Percentiles rank a stretch among this genome's conserved stretches.
Conservation (phyloP, 1,284 basidiomycete genomes). For the Pseudozyma hubeiensis region DNA sequence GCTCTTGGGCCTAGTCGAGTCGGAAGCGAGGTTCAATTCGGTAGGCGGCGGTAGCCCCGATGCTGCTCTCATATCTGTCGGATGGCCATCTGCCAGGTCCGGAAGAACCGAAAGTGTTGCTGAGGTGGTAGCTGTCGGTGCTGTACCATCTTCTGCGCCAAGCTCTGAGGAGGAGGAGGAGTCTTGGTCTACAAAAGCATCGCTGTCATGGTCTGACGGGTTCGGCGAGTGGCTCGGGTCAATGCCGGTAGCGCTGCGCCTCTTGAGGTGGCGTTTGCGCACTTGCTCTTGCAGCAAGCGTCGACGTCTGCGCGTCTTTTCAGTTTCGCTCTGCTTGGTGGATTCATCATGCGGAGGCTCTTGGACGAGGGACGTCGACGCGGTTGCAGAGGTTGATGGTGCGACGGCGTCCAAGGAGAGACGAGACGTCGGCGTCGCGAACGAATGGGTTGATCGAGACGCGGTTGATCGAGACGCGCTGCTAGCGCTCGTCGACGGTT, state of each 20-base stretch:
- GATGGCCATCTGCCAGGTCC: neutral
- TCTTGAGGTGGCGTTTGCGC: constrained; percentile 36
- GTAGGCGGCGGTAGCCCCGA: constrained; percentile 6
- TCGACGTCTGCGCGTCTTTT: constrained; percentile 24
- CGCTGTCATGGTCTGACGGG: constrained; percentile 10
- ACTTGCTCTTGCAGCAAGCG: constrained; percentile 39
- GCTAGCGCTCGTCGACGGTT: constrained; percentile 3
- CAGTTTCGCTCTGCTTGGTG: constrained; percentile 15
- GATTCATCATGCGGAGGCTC: neutral
- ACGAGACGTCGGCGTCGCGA: constrained; percentile 9
- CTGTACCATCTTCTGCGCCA: neutral
- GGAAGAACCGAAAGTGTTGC: constrained; percentile 3
- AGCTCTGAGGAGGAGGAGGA: no score
- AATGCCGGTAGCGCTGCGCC: constrained; percentile 24
- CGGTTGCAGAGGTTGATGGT: constrained; percentile 7
- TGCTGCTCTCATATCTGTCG: constrained; percentile 2
- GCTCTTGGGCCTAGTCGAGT: neutral
- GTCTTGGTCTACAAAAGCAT: neutral
- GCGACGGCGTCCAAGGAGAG: constrained; percentile 1
- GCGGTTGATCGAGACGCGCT: constrained; percentile 2
- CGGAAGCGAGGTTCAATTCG: constrained; percentile 6
- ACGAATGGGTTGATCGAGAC: constrained; percentile 2
- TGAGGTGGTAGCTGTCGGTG: neutral
- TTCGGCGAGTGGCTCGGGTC: constrained; percentile 7
- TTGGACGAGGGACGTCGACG: constrained; percentile 5